Evolutionary conservation across 495 filamentous ascomycete genomes (phyloP).

Genomic region (Penicillium atrosanguineum): DNA sequence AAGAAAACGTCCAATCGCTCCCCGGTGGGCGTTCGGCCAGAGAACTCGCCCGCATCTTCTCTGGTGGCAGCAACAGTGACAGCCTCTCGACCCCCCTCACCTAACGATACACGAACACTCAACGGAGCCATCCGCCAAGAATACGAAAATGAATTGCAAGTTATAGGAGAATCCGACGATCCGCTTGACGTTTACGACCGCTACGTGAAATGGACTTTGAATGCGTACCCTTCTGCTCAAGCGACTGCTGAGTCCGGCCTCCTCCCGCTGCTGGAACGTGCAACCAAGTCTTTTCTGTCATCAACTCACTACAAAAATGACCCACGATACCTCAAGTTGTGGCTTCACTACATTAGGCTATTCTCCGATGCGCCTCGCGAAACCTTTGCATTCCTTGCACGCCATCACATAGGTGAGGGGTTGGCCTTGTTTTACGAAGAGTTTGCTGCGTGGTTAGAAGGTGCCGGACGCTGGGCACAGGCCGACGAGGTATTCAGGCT

Average conservation of each 20-base stretch:
- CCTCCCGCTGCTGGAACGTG: conserved; percentile 84
- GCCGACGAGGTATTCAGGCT: conserved; percentile 90
- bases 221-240: conserved; percentile 91
- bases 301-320: conserved; percentile 90
- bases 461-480: conserved; percentile 80
- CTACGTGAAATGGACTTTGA: conserved; percentile 94
- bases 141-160: conserved; percentile 78
- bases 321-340: conserved; percentile 85
- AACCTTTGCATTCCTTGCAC: conserved; percentile 84
- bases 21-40: conserved; percentile 88
- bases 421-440: conserved; percentile 97
- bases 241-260: conserved; percentile 87
- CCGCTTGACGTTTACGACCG: conserved; percentile 94
- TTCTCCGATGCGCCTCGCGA: conserved; percentile 92
- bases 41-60: conserved; percentile 82
- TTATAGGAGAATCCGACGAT: conserved; percentile 83
- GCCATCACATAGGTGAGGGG: conserved; percentile 81
- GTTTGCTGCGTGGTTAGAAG: conserved; percentile 89
- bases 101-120: conserved; percentile 67
- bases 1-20: conserved; percentile 95
- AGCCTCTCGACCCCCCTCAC: conserved; percentile 54
- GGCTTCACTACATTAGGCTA: conserved; percentile 89
- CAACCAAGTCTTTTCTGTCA: conserved; percentile 83
- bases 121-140: conserved; percentile 77
- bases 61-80: conserved; percentile 50